Base-by-base conservation (phyloP, 1,284 basidiomycete species). In the Malassezia sp. region DNA sequence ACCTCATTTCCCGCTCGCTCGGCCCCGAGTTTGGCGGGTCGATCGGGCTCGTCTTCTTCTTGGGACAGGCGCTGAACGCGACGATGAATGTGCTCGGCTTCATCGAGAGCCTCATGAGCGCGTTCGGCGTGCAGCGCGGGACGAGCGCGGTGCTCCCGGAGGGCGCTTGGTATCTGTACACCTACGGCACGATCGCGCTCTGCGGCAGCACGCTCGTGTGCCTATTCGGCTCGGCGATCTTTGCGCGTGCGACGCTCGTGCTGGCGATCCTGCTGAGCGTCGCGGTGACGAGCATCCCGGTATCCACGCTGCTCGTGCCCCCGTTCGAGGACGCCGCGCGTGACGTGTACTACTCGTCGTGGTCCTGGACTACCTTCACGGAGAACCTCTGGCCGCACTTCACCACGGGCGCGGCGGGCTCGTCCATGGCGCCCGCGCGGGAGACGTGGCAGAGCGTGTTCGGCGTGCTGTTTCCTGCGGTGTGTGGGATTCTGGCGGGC, bases 1-100 rank as follows among this genome's bases (percentile, higher is more conserved):
- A 69, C 29, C 60, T 69, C 38, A 67, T 67, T 33, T 69, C 67
- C 15, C 61, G 67, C 31, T 61, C 61, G 4, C 57, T 69, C 22
- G 67, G 67, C 18, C 67, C 67, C 17, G 67, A 69, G 31, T 69
- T 67, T 34, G 67, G 67, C 31, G 67, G 67, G n/a, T 63, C 63
- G 31, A 67, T 67, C 32, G 67, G 67, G 11, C 54, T 69, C 26
- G 58, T 69, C 41, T 69, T 69, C 46, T 69, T 66, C 42, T 52
- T 60, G 14, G 67, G 67, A 3, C 67, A 69, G 43, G 61, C 61
- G 3, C 53, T 69, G 33, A 69, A 67, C 38, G 58, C 67, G 26
- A 57, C 63, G 32, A 65, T 69, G 63, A 69, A 69, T 42, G 61
- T 64, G 8, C 56, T 69, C 11, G 67, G 67, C 42, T 69, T 65